Percentiles rank a stretch among this genome's conserved stretches.
These are phyloP conservation scores for Xylariales sp. DNA, from an alignment of 2,329 filamentous ascomycete genomes.

Conservation along the genomic window DNA sequence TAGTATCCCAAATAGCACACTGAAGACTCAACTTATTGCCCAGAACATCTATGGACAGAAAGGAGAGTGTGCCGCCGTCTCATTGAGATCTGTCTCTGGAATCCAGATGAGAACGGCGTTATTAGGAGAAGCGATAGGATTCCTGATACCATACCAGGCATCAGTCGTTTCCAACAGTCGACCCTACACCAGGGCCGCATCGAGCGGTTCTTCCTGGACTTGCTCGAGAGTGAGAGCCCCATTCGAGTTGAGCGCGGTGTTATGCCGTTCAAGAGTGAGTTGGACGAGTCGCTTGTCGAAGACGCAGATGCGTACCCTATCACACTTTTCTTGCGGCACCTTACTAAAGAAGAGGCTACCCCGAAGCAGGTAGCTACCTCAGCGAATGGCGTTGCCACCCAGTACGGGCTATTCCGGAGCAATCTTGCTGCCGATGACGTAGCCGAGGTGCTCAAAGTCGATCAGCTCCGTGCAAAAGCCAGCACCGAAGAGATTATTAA, in stretches of 20 bases:
- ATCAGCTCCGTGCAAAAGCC: slow-evolving; percentile 24
- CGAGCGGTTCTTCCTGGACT: slow-evolving; percentile 53
- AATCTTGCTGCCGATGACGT: slow-evolving; percentile 50
- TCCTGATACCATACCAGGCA: slow-evolving; percentile 47
- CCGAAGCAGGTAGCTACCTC: slow-evolving; percentile 33
- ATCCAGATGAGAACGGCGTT: slow-evolving; percentile 54
- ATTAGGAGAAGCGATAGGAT: slow-evolving; percentile 38
- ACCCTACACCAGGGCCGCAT: slow-evolving; percentile 61
- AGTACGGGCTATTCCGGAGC: slow-evolving; percentile 54
- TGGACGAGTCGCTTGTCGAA: slow-evolving; percentile 42
- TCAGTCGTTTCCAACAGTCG: slow-evolving; percentile 53
- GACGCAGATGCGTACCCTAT: slow-evolving; percentile 51
- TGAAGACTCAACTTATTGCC: no score
- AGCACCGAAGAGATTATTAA: slow-evolving; percentile 40
- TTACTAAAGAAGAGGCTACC: slow-evolving; percentile 50
- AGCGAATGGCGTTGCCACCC: slow-evolving; percentile 35
- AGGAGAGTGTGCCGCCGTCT: no score
- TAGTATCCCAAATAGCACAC: no score
- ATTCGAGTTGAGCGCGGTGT: slow-evolving; percentile 53
- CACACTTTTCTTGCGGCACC: slow-evolving; percentile 48
- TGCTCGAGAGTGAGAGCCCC: slow-evolving; percentile 29
- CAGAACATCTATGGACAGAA: no score
- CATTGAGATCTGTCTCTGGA: slow-evolving; percentile 46
- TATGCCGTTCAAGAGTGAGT: slow-evolving; percentile 44
- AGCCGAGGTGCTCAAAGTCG: slow-evolving; percentile 34